Evolutionary conservation across 1,284 basidiomycete species (phyloP), one percentile per base, ranked within the genome.

Genomic region (Tilletia horrida): DNA sequence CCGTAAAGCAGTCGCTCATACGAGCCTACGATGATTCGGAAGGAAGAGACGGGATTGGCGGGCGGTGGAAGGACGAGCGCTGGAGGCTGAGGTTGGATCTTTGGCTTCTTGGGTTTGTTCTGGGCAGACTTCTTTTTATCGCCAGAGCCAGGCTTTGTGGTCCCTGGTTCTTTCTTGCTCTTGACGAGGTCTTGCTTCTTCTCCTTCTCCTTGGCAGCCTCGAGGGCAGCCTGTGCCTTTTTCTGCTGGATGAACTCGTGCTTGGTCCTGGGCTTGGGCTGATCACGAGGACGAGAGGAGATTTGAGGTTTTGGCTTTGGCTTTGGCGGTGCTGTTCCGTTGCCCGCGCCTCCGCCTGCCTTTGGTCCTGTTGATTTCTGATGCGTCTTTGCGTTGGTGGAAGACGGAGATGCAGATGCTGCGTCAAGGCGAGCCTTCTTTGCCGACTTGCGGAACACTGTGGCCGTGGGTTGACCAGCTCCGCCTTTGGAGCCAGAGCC

Each of bases 1-100:
- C 95, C 95, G 78, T 97, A 97, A 16, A 97, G 86, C 11, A 97
- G 85, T 77, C 95, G 94, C 85, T 98, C 95, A 83, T 97, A 97
- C 11, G 92, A 91, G 0, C 95, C 95, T 0, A 89, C 90, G 40
- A 97, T 85, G 71, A 97, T 84, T 82, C 92, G 89, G 85, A 96
- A 96, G 1, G 69, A 62, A 14, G 63, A 31, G 1, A 73, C 71
- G 2, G 76, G 66, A 9, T 61, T 9, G 14, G 63, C 62, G 0
- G 71, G 72, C 21, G 74, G 67, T 40, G 70, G 69, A 68, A 76
- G 13, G 27, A 45, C 50, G 7, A 62, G 64, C 2, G 48, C 52
- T n/a, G 66, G 62, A 29, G 63, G 63, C 45, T 16, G 21, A 23
- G 55, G 21, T 21, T 21, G 18, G 2, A 21, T 18, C 62, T 48